These are phyloP conservation scores for Clonostachys sp. DNA, from an alignment of 2,329 filamentous ascomycete genomes.

Conservation along the genomic window DNA sequence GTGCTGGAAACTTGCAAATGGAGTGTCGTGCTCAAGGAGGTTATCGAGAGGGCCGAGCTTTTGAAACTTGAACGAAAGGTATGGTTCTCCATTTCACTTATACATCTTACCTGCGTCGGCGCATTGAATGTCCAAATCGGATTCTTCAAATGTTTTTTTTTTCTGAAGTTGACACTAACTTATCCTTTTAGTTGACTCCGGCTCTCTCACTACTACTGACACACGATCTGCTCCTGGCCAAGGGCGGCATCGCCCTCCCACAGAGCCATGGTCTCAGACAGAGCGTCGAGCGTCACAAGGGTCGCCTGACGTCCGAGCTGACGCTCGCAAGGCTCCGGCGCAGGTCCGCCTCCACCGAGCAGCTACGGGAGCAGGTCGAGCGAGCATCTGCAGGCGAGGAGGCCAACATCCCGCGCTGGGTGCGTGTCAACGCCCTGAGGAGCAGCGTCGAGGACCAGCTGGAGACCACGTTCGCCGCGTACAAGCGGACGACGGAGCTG, in stretches of 20 bases:
- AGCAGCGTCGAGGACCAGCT: conserved; percentile 69
- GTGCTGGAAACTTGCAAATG: conserved; percentile 87
- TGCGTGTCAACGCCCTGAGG: conserved; percentile 78
- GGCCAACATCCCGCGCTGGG: conserved; percentile 77
- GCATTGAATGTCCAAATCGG: not conserved
- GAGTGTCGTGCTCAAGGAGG: conserved; percentile 79
- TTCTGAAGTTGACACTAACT: conserved; percentile 8
- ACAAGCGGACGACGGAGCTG: conserved; percentile 51
- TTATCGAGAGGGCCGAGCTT: conserved; percentile 77
- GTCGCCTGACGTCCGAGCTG: conserved; percentile 75
- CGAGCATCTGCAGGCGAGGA: conserved; percentile 41
- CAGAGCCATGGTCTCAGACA: conserved; percentile 72
- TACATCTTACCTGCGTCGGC: too few species aligned
- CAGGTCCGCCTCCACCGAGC: conserved; percentile 63
- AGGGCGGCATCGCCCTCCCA: conserved; percentile 77
- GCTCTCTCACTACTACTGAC: conserved; percentile 74
- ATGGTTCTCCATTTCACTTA: conserved; percentile 8
- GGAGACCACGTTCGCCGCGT: conserved; percentile 67
- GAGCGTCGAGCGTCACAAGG: conserved; percentile 76
- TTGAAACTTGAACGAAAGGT: conserved; percentile 83
- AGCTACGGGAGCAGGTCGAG: conserved; percentile 56
- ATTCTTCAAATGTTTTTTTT: not conserved
- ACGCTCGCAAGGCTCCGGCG: conserved; percentile 72
- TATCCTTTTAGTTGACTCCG: conserved; percentile 63
- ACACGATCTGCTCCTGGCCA: conserved; percentile 81